Base-by-base conservation (phyloP, 139 green algal species). In the Chlamydomonas sphaeroides region DNA sequence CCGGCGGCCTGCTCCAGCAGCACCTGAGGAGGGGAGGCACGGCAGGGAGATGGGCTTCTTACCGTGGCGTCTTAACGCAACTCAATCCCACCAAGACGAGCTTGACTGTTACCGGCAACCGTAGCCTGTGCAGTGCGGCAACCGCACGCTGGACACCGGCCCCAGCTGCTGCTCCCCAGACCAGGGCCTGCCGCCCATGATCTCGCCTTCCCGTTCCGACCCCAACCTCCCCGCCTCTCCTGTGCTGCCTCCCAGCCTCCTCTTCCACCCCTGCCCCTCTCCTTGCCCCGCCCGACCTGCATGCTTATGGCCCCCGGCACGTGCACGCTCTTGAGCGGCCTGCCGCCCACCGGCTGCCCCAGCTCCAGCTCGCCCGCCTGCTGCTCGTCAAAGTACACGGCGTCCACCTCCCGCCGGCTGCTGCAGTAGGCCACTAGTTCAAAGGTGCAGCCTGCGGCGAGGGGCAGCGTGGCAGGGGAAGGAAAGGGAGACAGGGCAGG, bases 361-460 rank as follows among this genome's bases (percentile, higher is more conserved):
- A 85, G 79, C 67, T 79, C 65, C 68, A 80, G 42, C 4, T 20
- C 57, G 25, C 86, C 80, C 1, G 48, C 23, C 61, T 45, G 48
- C 45, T 85, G 84, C 66, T 92, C 81, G 5, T 20, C 41, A 32
- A 89, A 89, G 38, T 76, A 83, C 41, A 82, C 68, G 0, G 36
- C 28, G 86, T 92, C 87, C 36, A 88, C 77, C 18, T 35, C 48
- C 25, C 10, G 6, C 33, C 86, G 87, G 51, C 61, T 77, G 30
- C 38, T 87, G 62, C 78, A 81, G 36, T 90, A 82, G 25, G 71
- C 89, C 14, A 88, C 73, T 7, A 92, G 45, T 72, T 92, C 89
- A 68, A 90, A 92, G 0, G 84, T 90, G 62, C 83, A 82, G 33
- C 88, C 88, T 92, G n/a, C n/a, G n/a, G n/a, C n/a, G n/a, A 92